Evolutionary conservation across 202 grass and related monocot species (phyloP).

Genomic region (Carex arenaria): DNA sequence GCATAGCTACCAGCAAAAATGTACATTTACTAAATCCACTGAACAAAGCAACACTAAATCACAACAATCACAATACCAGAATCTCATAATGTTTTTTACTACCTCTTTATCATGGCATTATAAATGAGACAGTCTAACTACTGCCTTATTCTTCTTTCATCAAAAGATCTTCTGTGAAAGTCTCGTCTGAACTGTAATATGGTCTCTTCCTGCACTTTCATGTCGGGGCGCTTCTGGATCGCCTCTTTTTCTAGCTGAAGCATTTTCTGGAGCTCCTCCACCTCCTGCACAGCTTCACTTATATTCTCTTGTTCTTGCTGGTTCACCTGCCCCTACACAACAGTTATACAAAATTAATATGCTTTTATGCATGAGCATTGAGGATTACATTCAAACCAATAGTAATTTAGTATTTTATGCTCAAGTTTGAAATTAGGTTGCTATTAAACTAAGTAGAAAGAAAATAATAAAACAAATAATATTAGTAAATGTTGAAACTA

Average conservation of each 20-base stretch:
- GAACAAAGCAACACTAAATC: too few relatives aligned
- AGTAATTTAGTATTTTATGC: background rate
- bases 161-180: slow-evolving; percentile 63
- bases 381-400: too few relatives aligned
- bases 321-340: slow-evolving; percentile 25
- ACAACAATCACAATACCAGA: too few relatives aligned
- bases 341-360: background rate
- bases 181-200: slow-evolving; percentile 55
- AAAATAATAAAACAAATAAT: background rate
- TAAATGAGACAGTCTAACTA: background rate
- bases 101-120: too few relatives aligned
- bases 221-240: slow-evolving; percentile 41
- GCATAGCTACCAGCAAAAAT: too few relatives aligned
- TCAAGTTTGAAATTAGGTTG: background rate
- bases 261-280: slow-evolving; percentile 39
- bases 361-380: background rate
- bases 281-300: slow-evolving; percentile 13
- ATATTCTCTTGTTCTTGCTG: slow-evolving; percentile 11
- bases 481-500: too few relatives aligned
- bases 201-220: slow-evolving; percentile 54
- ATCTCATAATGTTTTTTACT: too few relatives aligned
- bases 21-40: too few relatives aligned
- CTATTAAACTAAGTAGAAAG: background rate
- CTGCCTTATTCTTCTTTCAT: slow-evolving; percentile 16
- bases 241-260: slow-evolving; percentile 52